Conservation (phyloP, 164 flowering plant genomes). For the Annona cherimola region DNA sequence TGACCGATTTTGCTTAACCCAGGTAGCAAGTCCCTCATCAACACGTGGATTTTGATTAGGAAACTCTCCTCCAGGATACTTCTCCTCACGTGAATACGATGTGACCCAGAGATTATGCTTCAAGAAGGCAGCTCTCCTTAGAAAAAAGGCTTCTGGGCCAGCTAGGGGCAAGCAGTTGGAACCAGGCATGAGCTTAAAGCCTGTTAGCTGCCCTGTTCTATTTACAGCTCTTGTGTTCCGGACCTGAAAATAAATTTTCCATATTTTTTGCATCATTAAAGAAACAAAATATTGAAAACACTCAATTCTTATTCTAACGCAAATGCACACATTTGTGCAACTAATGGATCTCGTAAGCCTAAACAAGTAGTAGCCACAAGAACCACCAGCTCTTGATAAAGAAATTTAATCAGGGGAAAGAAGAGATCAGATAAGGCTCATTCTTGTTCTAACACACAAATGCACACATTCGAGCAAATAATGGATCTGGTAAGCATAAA, state of each 20-base stretch:
- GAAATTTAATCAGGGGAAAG: not conserved
- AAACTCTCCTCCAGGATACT: constrained; percentile 87
- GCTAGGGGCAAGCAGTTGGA: constrained; percentile 84
- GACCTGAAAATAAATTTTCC: constrained; percentile 37
- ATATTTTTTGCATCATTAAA: constrained; percentile 1
- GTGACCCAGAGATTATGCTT: constrained; percentile 95
- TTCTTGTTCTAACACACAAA: no score
- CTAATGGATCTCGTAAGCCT: no score
- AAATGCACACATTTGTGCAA: no score
- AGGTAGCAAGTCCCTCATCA: constrained; percentile 75
- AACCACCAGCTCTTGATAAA: no score
- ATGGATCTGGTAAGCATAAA: no score
- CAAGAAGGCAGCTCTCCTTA: constrained; percentile 80
- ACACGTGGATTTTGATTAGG: constrained; percentile 92
- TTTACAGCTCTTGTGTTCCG: constrained; percentile 81
- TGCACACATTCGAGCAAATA: no score
- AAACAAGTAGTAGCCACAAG: no score
- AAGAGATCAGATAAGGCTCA: not conserved
- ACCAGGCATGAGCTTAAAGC: constrained; percentile 82
- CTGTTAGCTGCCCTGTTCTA: constrained; percentile 78
- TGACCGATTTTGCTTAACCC: constrained; percentile 69
- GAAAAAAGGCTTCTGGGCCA: constrained; percentile 71
- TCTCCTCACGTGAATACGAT: constrained; percentile 54
- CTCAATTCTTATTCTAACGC: no score
- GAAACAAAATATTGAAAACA: not conserved